Evolutionary conservation across 257 asterid genomes (phyloP).

Genomic region (Apocynum venetum): DNA sequence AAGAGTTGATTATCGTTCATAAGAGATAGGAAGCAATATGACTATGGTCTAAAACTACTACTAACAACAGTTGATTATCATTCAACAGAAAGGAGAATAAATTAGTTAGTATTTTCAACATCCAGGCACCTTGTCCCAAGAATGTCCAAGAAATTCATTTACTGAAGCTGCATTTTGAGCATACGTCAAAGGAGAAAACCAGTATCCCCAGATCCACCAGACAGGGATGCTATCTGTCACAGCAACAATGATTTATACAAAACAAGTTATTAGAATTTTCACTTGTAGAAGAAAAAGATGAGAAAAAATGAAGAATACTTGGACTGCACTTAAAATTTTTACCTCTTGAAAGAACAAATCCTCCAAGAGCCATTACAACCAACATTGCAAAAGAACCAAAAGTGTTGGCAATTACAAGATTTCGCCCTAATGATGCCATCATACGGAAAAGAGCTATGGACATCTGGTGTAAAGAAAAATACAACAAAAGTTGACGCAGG

Average conservation of each 20-base stretch:
- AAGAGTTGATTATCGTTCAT: not conserved
- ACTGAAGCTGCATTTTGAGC: slow-evolving; percentile 91
- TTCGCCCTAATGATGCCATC: slow-evolving; percentile 91
- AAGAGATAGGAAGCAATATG: not conserved
- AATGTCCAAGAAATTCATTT: slow-evolving; percentile 89
- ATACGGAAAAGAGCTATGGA: slow-evolving; percentile 81
- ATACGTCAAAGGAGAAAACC: slow-evolving; percentile 91
- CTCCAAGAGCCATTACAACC: slow-evolving; percentile 92
- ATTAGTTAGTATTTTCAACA: not conserved
- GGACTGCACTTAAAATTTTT: slow-evolving; percentile 14
- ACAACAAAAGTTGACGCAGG: slow-evolving; percentile 66
- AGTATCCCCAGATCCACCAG: slow-evolving; percentile 99
- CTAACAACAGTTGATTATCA: not conserved
- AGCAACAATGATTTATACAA: slow-evolving; percentile 14
- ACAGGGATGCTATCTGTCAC: slow-evolving; percentile 74
- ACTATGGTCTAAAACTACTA: not conserved
- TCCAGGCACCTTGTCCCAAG: slow-evolving; percentile 73
- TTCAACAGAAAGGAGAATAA: not conserved
- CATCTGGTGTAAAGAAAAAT: slow-evolving; percentile 87
- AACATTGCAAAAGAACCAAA: slow-evolving; percentile 97
- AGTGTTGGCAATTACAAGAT: slow-evolving; percentile 90
- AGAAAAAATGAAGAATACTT: not conserved
- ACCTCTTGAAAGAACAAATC: slow-evolving; percentile 94
- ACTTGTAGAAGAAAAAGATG: not conserved
- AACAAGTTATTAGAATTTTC: not conserved